Evolutionary conservation across 768 basidiomycete genomes (phyloP).

Genomic region (Pulveroboletus sp.): DNA sequence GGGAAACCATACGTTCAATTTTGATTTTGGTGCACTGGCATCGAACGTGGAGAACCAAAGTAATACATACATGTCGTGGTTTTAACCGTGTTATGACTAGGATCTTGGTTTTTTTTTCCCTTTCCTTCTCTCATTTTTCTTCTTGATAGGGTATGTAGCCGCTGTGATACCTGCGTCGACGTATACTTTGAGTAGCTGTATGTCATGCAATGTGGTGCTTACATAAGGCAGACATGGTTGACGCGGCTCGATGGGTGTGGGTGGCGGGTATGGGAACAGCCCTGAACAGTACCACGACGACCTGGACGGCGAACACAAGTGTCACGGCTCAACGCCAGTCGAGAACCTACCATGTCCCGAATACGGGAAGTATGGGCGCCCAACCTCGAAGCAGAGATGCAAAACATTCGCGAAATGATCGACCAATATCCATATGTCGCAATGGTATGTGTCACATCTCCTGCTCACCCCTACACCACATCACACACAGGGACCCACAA

Average conservation of each 20-base stretch:
- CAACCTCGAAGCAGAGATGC: constrained; percentile 92
- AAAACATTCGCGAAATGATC: constrained; percentile 77
- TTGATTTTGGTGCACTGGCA: constrained; percentile 57
- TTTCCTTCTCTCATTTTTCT: constrained; percentile 15
- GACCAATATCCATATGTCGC: constrained; percentile 92
- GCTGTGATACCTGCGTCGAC: constrained; percentile 11
- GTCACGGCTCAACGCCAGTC: constrained; percentile 1
- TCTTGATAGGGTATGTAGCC: constrained; percentile 12
- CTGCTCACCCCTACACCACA: neutral
- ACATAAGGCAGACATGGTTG: constrained; percentile 23
- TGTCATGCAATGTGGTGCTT: constrained; percentile 18
- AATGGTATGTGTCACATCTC: constrained; percentile 59
- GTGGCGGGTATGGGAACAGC: constrained; percentile 7
- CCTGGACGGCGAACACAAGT: constrained; percentile 3
- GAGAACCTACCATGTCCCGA: constrained; percentile 51
- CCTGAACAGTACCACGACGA: constrained; percentile 21
- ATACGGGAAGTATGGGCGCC: constrained; percentile 95
- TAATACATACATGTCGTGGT: constrained; percentile 62
- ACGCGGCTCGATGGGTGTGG: constrained; percentile 4
- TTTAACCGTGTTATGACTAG: constrained; percentile 32
- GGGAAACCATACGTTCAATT: constrained; percentile 52
- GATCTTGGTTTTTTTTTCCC: constrained; percentile 11
- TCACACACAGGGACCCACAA: neutral
- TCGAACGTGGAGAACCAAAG: constrained; percentile 54
- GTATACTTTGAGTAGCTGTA: no score